phyloP scores from a whole-genome alignment of 2,329 filamentous ascomycete species.

The Ceratocystis papillata region DNA sequence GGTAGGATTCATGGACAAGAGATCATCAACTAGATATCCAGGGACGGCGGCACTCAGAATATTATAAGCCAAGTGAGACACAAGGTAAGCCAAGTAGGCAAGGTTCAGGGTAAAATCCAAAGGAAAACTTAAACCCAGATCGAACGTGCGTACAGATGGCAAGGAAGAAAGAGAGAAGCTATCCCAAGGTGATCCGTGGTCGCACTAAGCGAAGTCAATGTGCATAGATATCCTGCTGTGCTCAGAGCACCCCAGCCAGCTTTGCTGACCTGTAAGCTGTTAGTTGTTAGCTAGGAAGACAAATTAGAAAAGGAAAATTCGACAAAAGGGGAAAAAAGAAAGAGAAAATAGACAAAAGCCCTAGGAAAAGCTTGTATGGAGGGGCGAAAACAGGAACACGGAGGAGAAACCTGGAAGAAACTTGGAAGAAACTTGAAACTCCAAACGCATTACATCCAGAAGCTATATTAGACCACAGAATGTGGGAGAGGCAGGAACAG shows the following conservation, averaged over 20 bases:
- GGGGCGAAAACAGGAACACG: slow-evolving; percentile 1
- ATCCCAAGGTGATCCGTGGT: slow-evolving; percentile 12
- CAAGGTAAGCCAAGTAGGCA: neutral
- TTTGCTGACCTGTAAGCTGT: neutral
- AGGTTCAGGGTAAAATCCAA: neutral
- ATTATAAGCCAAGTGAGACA: slow-evolving; percentile 9
- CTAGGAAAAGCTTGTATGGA: neutral
- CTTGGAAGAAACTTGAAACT: slow-evolving; percentile 5
- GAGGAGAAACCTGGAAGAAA: slow-evolving; percentile 3
- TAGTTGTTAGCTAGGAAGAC: neutral
- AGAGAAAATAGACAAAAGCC: neutral
- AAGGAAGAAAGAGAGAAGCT: slow-evolving; percentile 2
- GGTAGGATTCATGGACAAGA: neutral
- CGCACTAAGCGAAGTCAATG: slow-evolving; percentile 7
- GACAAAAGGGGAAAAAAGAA: neutral
- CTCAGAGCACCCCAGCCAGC: neutral
- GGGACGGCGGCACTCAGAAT: neutral
- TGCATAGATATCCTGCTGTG: slow-evolving; percentile 1
- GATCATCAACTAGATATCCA: neutral
- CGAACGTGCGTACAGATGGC: slow-evolving; percentile 12
- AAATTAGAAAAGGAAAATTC: neutral
- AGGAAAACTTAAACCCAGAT: slow-evolving; percentile 10
- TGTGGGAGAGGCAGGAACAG: neutral
- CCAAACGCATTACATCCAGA: slow-evolving; percentile 11
- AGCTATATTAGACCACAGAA: neutral